Percentiles rank a stretch among this genome's conserved stretches.
Evolutionary conservation across 176 grass and related monocot genomes (phyloP).

Genomic region (Oryza coarctata): DNA sequence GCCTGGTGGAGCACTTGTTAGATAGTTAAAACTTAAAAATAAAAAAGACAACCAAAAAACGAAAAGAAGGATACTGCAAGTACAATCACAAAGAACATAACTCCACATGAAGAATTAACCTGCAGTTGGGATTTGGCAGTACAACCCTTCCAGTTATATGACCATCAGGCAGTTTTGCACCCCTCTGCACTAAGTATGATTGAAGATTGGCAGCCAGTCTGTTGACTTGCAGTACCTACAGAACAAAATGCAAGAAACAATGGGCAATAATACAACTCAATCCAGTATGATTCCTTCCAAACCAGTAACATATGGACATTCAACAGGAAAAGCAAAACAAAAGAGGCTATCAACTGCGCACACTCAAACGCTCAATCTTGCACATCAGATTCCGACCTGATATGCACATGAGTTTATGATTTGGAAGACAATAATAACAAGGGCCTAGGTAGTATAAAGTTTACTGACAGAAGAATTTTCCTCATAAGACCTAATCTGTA

Average conservation of each 20-base stretch:
- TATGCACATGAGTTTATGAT: background rate
- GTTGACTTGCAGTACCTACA: slow-evolving; percentile 71
- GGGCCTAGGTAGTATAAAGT: background rate
- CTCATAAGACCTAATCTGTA: background rate
- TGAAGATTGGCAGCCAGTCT: slow-evolving; percentile 71
- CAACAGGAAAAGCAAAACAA: background rate
- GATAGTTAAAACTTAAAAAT: slow-evolving; percentile 1
- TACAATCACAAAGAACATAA: slow-evolving; percentile 6
- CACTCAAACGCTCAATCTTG: background rate
- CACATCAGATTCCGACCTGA: background rate
- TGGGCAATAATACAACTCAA: background rate
- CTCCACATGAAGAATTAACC: slow-evolving; percentile 27
- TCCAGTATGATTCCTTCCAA: background rate
- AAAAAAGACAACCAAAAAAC: background rate
- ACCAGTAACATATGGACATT: background rate
- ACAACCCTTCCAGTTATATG: slow-evolving; percentile 67
- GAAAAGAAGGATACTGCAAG: background rate
- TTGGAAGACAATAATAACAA: background rate
- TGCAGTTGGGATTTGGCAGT: slow-evolving; percentile 78
- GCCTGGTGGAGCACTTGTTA: slow-evolving; percentile 43
- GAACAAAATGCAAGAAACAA: slow-evolving; percentile 29
- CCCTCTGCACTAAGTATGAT: slow-evolving; percentile 90
- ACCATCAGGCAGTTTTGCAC: slow-evolving; percentile 61
- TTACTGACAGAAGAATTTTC: slow-evolving; percentile 19
- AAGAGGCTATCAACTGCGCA: background rate